phyloP scores from a whole-genome alignment of 1,284 basidiomycete genomes.

The Sporisorium graminicola region DNA sequence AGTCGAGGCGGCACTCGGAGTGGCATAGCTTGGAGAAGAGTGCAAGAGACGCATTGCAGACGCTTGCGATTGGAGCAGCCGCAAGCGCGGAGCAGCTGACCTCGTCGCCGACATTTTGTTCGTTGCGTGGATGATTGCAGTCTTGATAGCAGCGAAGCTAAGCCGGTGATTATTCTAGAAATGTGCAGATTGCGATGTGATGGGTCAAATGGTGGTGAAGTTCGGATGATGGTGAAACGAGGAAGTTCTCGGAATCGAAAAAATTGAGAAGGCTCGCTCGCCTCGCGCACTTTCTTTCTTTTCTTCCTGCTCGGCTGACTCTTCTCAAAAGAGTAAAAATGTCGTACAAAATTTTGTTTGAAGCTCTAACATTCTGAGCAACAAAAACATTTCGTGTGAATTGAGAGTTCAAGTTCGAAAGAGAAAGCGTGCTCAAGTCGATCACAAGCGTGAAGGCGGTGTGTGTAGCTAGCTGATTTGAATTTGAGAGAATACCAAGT shows the following conservation, averaged over 20 bases:
- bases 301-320: conserved; percentile 14
- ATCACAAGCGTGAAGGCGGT: conserved; percentile 1
- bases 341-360: conserved; percentile 11
- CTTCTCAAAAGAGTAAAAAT: background rate
- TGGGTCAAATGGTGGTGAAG: background rate
- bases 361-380: background rate
- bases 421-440: background rate
- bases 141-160: background rate
- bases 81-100: conserved; percentile 34
- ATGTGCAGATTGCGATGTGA: background rate
- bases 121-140: background rate
- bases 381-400: background rate
- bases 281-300: background rate
- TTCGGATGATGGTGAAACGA: background rate
- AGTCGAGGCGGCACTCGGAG: conserved; percentile 14
- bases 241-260: conserved; percentile 8
- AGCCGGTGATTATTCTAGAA: background rate
- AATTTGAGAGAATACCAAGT: background rate
- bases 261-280: conserved; percentile 4
- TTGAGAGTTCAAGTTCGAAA: background rate
- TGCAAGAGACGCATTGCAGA: conserved; percentile 32
- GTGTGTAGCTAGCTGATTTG: background rate
- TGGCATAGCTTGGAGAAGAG: conserved; percentile 20
- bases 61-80: conserved; percentile 19
- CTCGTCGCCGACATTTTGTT: conserved; percentile 32